phyloP scores from a whole-genome alignment of 352 stramenopile species.

The Phytophthora uliginosa region DNA sequence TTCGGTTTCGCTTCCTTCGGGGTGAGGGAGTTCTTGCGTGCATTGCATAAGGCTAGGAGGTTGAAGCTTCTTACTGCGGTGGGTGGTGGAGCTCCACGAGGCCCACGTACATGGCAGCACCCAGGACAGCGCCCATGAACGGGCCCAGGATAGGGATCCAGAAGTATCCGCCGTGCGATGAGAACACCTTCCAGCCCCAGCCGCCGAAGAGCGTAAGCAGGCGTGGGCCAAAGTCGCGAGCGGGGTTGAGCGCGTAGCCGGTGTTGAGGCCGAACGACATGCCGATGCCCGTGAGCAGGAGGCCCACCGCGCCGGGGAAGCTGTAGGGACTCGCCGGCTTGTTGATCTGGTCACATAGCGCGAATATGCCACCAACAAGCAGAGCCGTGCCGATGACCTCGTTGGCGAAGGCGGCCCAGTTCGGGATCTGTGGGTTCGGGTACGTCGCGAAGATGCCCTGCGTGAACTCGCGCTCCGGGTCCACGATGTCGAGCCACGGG shows the following conservation, averaged over 20 bases:
- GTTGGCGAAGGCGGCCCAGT: slow-evolving; percentile 70
- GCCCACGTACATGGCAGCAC: slow-evolving; percentile 73
- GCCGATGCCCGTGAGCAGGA: slow-evolving; percentile 77
- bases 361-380: slow-evolving; percentile 71
- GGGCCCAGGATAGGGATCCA: slow-evolving; percentile 80
- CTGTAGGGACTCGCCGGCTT: slow-evolving; percentile 73
- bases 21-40: background rate
- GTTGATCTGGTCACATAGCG: slow-evolving; percentile 78
- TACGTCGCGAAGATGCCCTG: slow-evolving; percentile 83
- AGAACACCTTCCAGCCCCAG: slow-evolving; percentile 79
- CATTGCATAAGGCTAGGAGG: background rate
- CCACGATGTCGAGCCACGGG: slow-evolving; percentile 58
- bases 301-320: slow-evolving; percentile 74
- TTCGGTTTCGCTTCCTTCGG: slow-evolving; percentile 27
- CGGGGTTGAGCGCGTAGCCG: slow-evolving; percentile 78
- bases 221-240: slow-evolving; percentile 75
- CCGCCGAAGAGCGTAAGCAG: slow-evolving; percentile 66
- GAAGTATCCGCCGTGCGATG: slow-evolving; percentile 77
- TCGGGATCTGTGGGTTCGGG: slow-evolving; percentile 70
- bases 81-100: slow-evolving; percentile 75
- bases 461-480: slow-evolving; percentile 70
- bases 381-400: slow-evolving; percentile 72
- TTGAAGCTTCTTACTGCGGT: slow-evolving; percentile 32
- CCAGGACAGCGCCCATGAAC: slow-evolving; percentile 72
- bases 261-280: slow-evolving; percentile 87